Evolutionary conservation across 23 red algal species (phyloP).

Genomic region (Chondrus crispus): DNA sequence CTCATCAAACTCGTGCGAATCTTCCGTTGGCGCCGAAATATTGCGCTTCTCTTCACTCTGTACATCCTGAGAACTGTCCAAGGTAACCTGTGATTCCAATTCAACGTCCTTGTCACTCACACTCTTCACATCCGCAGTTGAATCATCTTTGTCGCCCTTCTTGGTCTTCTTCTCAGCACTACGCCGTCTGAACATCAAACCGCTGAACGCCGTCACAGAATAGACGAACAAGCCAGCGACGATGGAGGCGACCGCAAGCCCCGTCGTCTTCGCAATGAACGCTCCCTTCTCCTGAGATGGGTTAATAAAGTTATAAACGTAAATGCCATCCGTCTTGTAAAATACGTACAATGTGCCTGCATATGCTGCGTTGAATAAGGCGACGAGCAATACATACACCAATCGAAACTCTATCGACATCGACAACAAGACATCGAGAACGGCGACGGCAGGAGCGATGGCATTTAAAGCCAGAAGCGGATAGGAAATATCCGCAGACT

Average conservation of each 20-base stretch:
- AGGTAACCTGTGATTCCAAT: not conserved
- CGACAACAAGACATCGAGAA: constrained; percentile 23
- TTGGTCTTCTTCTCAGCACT: not conserved
- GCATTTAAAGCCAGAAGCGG: constrained; percentile 14
- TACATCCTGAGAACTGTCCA: not conserved
- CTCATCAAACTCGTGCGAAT: no score
- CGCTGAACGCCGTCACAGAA: not conserved
- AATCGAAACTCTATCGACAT: constrained; percentile 36
- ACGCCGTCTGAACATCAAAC: not conserved
- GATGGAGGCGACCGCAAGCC: not conserved
- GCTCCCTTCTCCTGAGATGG: not conserved
- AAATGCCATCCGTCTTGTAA: not conserved
- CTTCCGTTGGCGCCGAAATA: not conserved
- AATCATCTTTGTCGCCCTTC: no score
- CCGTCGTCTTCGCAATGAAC: not conserved
- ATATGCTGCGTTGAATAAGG: constrained; percentile 34
- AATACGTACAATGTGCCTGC: not conserved
- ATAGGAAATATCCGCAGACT: not conserved
- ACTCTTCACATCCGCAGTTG: not conserved
- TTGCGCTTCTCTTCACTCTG: not conserved
- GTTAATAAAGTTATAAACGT: not conserved
- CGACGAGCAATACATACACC: constrained; percentile 4
- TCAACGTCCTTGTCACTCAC: no score
- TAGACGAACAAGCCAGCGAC: not conserved
- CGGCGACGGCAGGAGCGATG: constrained; percentile 6